Evolutionary conservation across 805 yeast genomes (phyloP), one percentile per base, ranked within the genome.

Genomic region (Sugiyamaella mastotermitis): DNA sequence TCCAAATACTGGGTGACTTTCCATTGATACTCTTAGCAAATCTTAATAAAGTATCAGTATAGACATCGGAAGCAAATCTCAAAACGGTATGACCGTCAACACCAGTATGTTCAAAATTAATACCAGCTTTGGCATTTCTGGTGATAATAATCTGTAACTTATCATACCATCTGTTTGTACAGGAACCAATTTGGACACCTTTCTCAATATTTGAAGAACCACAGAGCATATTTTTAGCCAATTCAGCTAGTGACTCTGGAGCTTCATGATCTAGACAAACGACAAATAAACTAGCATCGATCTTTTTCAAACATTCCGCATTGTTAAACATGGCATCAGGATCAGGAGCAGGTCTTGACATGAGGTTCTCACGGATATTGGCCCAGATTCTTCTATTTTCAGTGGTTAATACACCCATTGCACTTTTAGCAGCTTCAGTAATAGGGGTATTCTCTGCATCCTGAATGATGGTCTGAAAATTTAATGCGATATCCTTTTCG

Each of bases 81-180:
- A 87, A 65, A 3, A 87, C 95, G 0, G 97, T 87, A 59, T 87
- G 96, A 40, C 97, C 97, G 61, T 87, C 97, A 19, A 87, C 94
- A 50, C 95, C 95, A 0, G 97, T 61, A 55, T 87, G 75, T 55
- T 87, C 97, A 56, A 87, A 87, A 59, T 88, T 87, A 48, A 87
- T 79, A 20, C 97, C 97, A 2, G 92, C 95, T 60, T 83, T 83
- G 17, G 94, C 94, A 59, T 87, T 85, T 57, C 78, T 76, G 3
- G 95, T 85, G 39, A 87, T 76, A 38, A 87, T 87, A 48, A 87
- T 71, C 60, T 87, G 96, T 47, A 87, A 63, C 62, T 87, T 87
- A 62, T 87, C 97, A 57, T 86, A 87, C 96, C 95, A 87, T 57
- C 97, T 68, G 61, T 87, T 87, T 23, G 95, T 82, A 62, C 96